phyloP scores from a whole-genome alignment of 2,329 filamentous ascomycete genomes.

The Fusarium sp. region DNA sequence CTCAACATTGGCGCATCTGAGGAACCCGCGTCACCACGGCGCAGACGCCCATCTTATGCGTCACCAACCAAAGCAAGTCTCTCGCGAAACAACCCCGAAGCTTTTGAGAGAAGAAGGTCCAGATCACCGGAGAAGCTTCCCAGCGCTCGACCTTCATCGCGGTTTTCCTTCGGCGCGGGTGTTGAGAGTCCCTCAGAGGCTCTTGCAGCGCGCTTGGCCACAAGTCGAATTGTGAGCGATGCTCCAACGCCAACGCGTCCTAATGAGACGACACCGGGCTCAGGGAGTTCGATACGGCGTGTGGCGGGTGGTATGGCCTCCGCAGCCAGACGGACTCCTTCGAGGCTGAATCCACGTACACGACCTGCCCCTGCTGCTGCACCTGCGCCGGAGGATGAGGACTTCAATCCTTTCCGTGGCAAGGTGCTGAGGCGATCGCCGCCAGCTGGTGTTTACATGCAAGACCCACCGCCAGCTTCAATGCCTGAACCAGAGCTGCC shows the following conservation, averaged over 20 bases:
- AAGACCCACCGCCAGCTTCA: constrained; percentile 29
- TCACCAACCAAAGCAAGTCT: constrained; percentile 75
- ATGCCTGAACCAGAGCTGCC: constrained; percentile 31
- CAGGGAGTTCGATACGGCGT: constrained; percentile 30
- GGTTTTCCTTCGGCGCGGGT: constrained; percentile 32
- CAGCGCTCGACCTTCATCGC: constrained; percentile 9
- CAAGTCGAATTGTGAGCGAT: constrained; percentile 42
- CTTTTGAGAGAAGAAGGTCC: constrained; percentile 60
- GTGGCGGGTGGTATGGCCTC: constrained; percentile 49
- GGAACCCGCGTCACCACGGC: constrained; percentile 47
- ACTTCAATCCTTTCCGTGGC: constrained; percentile 48
- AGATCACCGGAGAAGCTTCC: constrained; percentile 50
- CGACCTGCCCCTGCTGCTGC: constrained; percentile 56
- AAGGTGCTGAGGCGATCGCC: constrained; percentile 46
- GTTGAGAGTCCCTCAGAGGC: constrained; percentile 45
- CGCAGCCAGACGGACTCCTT: constrained; percentile 54
- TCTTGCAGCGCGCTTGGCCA: constrained; percentile 47
- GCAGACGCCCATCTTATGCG: constrained; percentile 66
- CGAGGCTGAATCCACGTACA: constrained; percentile 58
- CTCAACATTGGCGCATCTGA: constrained; percentile 30
- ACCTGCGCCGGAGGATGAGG: constrained; percentile 45
- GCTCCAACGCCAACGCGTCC: constrained; percentile 30
- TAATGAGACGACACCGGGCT: constrained; percentile 22
- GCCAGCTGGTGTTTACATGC: constrained; percentile 44
- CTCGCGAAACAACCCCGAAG: constrained; percentile 68